Conservation (phyloP, 1,284 basidiomycete species). For the Schizophyllum commune region DNA sequence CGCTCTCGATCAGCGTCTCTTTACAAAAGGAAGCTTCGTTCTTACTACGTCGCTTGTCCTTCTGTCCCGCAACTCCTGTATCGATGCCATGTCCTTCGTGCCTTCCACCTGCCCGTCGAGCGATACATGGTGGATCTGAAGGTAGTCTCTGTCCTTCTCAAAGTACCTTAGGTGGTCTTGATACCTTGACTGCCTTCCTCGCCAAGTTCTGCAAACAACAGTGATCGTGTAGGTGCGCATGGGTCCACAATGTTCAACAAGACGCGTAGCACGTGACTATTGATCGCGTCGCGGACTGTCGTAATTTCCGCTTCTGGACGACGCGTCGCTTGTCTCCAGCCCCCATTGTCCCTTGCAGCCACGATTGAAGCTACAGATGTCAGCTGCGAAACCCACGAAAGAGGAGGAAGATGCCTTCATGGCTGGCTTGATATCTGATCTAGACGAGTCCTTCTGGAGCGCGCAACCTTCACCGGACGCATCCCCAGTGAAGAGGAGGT, state of each 20-base stretch:
- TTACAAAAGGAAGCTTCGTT: too few relatives aligned
- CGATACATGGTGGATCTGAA: too few relatives aligned
- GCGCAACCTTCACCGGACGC: conserved; percentile 31
- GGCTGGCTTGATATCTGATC: conserved; percentile 34
- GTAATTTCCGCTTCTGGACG: neutral
- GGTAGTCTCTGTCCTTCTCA: too few relatives aligned
- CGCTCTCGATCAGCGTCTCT: too few relatives aligned
- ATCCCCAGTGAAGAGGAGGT: conserved; percentile 15
- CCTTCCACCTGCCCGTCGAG: too few relatives aligned
- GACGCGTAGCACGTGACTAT: conserved; percentile 1
- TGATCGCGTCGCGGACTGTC: conserved; percentile 1
- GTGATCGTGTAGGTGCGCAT: too few relatives aligned
- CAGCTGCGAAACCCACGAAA: conserved; percentile 8
- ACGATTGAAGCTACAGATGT: conserved; percentile 5
- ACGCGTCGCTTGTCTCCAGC: neutral
- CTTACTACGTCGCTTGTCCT: too few relatives aligned
- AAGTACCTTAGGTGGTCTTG: too few relatives aligned
- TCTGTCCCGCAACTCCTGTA: too few relatives aligned
- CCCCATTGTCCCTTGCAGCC: neutral
- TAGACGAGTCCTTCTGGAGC: conserved; percentile 40
- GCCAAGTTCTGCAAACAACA: too few relatives aligned
- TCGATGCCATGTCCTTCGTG: too few relatives aligned
- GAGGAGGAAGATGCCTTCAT: conserved; percentile 40
- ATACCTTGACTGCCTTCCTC: too few relatives aligned
- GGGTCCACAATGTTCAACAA: neutral